Evolutionary conservation across 768 basidiomycete species (phyloP).

Genomic region (Phaffia tasmanica): DNA sequence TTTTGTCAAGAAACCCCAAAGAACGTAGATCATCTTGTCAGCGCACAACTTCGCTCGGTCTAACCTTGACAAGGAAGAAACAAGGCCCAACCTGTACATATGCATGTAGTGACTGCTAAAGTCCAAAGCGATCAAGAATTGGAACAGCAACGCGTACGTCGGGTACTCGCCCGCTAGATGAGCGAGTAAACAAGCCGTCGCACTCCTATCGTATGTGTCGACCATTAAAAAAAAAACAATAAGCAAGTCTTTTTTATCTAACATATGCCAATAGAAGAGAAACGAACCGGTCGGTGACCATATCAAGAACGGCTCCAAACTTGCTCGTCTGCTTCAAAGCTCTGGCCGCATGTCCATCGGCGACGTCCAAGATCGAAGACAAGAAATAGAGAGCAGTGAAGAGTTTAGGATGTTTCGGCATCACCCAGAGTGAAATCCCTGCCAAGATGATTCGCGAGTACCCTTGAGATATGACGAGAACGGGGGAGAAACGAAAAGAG

Average conservation of each 20-base stretch:
- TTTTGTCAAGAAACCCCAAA: not conserved
- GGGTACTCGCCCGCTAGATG: constrained; percentile 89
- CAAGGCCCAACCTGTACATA: constrained; percentile 77
- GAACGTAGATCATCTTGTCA: not conserved
- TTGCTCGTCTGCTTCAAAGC: constrained; percentile 81
- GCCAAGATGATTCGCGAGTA: constrained; percentile 86
- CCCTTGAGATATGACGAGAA: constrained; percentile 44
- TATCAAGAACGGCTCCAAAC: constrained; percentile 95
- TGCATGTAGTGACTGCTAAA: constrained; percentile 99
- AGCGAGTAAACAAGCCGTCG: constrained; percentile 86
- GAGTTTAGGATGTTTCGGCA: constrained; percentile 88
- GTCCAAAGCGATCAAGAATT: constrained; percentile 90
- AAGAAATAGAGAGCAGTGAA: constrained; percentile 80
- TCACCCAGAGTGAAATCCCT: constrained; percentile 73
- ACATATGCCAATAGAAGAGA: not conserved
- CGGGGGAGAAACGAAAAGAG: not conserved
- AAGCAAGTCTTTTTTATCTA: constrained; percentile 30
- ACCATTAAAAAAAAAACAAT: constrained; percentile 10
- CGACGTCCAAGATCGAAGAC: constrained; percentile 86
- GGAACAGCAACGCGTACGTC: constrained; percentile 69
- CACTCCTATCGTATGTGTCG: constrained; percentile 52
- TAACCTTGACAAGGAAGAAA: not conserved
- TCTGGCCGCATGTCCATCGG: constrained; percentile 86
- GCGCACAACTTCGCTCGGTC: not conserved
- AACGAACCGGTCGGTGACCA: constrained; percentile 91